Conservation (phyloP, 2,329 filamentous ascomycete species). For the Sclerotinia minor region DNA sequence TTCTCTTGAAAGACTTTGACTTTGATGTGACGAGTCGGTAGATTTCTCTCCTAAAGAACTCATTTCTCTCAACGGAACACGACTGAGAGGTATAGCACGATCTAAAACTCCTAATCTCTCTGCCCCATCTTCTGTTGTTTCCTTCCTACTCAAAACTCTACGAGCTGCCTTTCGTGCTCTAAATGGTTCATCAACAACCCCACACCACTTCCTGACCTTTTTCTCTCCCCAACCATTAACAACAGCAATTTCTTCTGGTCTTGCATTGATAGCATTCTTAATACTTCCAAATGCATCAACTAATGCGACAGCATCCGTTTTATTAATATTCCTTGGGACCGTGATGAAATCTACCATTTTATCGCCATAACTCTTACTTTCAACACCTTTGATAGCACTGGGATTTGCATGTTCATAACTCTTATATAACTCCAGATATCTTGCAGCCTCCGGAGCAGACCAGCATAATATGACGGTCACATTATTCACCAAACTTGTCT, state of each 20-base stretch:
- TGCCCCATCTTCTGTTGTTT: constrained; percentile 29
- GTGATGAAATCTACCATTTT: constrained; percentile 91
- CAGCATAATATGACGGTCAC: constrained; percentile 91
- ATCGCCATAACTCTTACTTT: constrained; percentile 80
- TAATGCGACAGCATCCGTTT: constrained; percentile 86
- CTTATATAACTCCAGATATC: constrained; percentile 94
- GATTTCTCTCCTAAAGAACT: constrained; percentile 20
- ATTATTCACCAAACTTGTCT: constrained; percentile 89
- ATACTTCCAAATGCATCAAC: constrained; percentile 92
- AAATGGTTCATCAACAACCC: constrained; percentile 82
- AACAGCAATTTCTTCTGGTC: constrained; percentile 77
- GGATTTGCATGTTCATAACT: constrained; percentile 83
- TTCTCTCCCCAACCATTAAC: constrained; percentile 95
- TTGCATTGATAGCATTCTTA: constrained; percentile 81
- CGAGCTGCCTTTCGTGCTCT: constrained; percentile 70
- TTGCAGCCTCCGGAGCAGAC: constrained; percentile 88
- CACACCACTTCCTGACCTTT: constrained; percentile 86
- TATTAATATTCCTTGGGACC: constrained; percentile 85
- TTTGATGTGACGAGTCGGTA: constrained; percentile 13
- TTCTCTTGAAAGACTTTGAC: constrained; percentile 18
- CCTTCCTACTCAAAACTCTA: constrained; percentile 43
- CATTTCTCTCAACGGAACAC: constrained; percentile 38
- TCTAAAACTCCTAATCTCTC: constrained; percentile 42
- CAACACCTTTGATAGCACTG: constrained; percentile 79
- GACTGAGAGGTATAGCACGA: constrained; percentile 40